Conservation (phyloP, 2,329 filamentous ascomycete genomes). For the Nemania sp. region DNA sequence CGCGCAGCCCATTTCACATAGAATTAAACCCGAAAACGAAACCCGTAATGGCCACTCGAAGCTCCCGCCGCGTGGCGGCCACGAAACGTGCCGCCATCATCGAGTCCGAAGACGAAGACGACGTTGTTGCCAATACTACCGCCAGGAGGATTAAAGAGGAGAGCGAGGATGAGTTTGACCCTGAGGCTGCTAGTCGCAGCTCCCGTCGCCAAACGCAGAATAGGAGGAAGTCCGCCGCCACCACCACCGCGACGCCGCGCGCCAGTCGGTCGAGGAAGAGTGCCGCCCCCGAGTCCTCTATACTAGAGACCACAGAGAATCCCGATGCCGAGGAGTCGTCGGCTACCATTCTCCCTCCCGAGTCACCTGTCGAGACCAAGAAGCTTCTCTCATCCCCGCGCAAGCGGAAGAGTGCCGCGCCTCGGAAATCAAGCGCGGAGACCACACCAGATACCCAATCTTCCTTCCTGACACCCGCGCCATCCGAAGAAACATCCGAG, state of each 20-base stretch:
- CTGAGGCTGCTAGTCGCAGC: slow-evolving; percentile 61
- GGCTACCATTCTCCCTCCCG: slow-evolving; percentile 38
- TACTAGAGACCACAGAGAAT: slow-evolving; percentile 64
- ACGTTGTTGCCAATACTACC: slow-evolving; percentile 58
- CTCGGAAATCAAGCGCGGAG: slow-evolving; percentile 46
- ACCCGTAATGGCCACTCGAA: slow-evolving; percentile 40
- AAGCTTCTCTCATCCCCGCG: slow-evolving; percentile 60
- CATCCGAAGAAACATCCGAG: slow-evolving; percentile 58
- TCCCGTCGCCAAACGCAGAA: slow-evolving; percentile 55
- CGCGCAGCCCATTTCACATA: slow-evolving; percentile 7
- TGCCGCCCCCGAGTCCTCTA: slow-evolving; percentile 43
- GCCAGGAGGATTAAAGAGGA: slow-evolving; percentile 58
- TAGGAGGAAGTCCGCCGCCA: slow-evolving; percentile 47
- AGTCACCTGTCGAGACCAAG: slow-evolving; percentile 47
- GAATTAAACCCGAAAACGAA: background rate
- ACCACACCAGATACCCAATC: slow-evolving; percentile 47
- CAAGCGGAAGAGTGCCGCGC: slow-evolving; percentile 68
- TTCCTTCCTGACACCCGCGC: slow-evolving; percentile 54
- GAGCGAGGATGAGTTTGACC: slow-evolving; percentile 78
- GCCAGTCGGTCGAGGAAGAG: slow-evolving; percentile 47
- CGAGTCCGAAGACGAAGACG: slow-evolving; percentile 80
- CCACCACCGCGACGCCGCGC: slow-evolving; percentile 43
- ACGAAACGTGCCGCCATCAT: slow-evolving; percentile 74
- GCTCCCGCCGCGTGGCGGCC: slow-evolving; percentile 51
- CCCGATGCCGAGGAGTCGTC: slow-evolving; percentile 58